Base-by-base conservation (phyloP, 2,329 filamentous ascomycete genomes). In the Fusarium circinatum region DNA sequence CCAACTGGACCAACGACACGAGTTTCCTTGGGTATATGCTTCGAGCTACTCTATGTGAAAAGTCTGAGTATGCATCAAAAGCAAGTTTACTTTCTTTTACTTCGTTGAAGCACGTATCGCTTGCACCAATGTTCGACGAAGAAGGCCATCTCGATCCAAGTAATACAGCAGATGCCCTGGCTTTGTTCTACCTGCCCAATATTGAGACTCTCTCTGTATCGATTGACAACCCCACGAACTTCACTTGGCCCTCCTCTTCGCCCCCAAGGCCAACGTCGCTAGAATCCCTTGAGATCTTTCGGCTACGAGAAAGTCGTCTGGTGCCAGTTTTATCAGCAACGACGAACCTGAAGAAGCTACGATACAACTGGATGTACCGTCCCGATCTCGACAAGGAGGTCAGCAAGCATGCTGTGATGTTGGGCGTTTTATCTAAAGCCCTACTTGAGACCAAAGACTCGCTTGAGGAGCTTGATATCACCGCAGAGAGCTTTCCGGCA, bases 341-440 rank as follows among this genome's bases (percentile, higher is more conserved):
- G 0, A 28, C 3, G 11, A 45, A 34, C 4, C 36, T 70, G 3
- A 45, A 28, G n/a, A 52, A 20, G 5, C 24, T 74, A 3, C 47
- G 34, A 7, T 74, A 68, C n/a, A 30, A 68, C 20, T 74, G 65
- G 62, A 22, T 42, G 17, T 68, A 73, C 32, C n/a, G 55, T 15
- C 18, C 47, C 3, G 63, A 64, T 14, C 15, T 73, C 20, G 70
- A 74, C 26, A 1, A 12, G 6, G 20, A 32, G 5, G 44, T 62
- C 1, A 73, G 52, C 12, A 15, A 22, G 1, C 5, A 44, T 0
- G 11, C 15, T 12, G 30, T 67, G 17, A 54, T 41, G 42, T 22
- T 70, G 4, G 39, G 41, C 15, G 38, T 14, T 2, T 44, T 66
- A 41, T 30, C 47, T 14, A 4, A 30, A 3, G 60, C 60, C 0